Base-by-base conservation (phyloP, 2,329 filamentous ascomycete genomes). In the Phialophora tarda region DNA sequence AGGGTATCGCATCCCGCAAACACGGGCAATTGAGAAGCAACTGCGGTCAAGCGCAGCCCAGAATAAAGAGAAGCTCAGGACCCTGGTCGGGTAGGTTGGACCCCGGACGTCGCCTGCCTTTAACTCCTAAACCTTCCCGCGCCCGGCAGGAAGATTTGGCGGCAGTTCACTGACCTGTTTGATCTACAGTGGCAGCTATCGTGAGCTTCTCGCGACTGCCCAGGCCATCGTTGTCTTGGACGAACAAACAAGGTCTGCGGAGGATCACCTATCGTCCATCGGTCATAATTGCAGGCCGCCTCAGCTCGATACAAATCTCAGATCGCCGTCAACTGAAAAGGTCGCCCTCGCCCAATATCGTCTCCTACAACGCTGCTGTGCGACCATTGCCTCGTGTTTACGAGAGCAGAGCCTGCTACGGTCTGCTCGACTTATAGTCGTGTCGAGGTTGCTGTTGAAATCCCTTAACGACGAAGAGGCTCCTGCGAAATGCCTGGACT, bases 151-250 rank as follows among this genome's bases (percentile, higher is more conserved):
- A n/a, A 38, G 28, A 51, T 28, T 21, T 34, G 17, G 32, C 10
- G 28, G 11, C 44, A 47, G 63, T 60, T 60, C 65, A 41, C 63
- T 65, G 54, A 62, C 55, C 23, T 21, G 17, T 3, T 34, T 56
- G 57, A 66, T 48, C 55, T 60, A 10, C 71, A 88, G 86, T 23
- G 82, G 85, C 72, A 86, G 87, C 74, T 98, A 98, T 79, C 91
- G 94, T 72, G 92, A 95, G 73, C 87, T 98, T 8, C 87, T 98
- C 28, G 91, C 91, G 60, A 97, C 94, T 0, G 94, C 94, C 62
- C 93, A 97, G 79, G 89, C 89, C n/a, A 98, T 98, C 71, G 90
- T 97, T 62, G 86, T 89, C 67, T 97, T 98, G 92, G 90, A 92
- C 71, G 80, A 79, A 47, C 88, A 94, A 75, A 94, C 95, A 80